Percentiles rank a stretch among this genome's conserved stretches.
These are phyloP conservation scores for Lachancea dasiensis DNA, from an alignment of 805 yeast genomes.

Conservation along the genomic window DNA sequence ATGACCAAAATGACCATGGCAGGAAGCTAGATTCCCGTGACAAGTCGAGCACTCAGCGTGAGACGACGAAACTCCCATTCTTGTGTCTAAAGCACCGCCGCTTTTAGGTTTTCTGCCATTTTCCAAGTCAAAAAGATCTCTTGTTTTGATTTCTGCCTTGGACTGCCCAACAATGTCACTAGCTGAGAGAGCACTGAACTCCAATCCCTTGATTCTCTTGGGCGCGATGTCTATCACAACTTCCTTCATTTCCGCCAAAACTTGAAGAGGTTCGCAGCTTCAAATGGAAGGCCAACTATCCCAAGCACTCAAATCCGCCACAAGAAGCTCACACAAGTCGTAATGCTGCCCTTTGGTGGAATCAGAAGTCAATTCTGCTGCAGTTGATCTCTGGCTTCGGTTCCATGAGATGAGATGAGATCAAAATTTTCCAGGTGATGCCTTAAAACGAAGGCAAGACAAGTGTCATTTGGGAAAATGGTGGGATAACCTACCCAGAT, in stretches of 20 bases:
- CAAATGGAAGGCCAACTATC: background rate
- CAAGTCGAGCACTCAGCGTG: conserved; percentile 86
- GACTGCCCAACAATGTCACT: conserved; percentile 88
- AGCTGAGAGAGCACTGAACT: conserved; percentile 90
- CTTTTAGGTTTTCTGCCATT: conserved; percentile 77
- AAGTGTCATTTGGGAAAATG: too few relatives aligned
- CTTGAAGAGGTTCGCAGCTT: background rate
- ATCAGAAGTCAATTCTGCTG: too few relatives aligned
- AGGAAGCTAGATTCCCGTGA: conserved; percentile 83
- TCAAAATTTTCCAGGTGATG: conserved; percentile 11
- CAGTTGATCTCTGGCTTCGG: too few relatives aligned
- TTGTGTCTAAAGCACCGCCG: conserved; percentile 84
- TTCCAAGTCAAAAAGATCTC: conserved; percentile 88
- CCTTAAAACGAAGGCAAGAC: too few relatives aligned
- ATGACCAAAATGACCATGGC: conserved; percentile 99
- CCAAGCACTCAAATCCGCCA: too few relatives aligned
- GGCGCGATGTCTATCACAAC: conserved; percentile 70
- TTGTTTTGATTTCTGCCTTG: conserved; percentile 86
- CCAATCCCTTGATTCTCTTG: conserved; percentile 81
- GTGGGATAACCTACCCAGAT: too few relatives aligned
- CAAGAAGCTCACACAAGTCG: too few relatives aligned
- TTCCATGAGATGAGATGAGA: conserved; percentile 13
- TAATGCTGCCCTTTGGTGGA: too few relatives aligned
- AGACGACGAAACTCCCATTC: conserved; percentile 92
- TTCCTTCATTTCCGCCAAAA: conserved; percentile 31